Evolutionary conservation across 1,139 yeast species (phyloP).

Genomic region (Taphrina populina): DNA sequence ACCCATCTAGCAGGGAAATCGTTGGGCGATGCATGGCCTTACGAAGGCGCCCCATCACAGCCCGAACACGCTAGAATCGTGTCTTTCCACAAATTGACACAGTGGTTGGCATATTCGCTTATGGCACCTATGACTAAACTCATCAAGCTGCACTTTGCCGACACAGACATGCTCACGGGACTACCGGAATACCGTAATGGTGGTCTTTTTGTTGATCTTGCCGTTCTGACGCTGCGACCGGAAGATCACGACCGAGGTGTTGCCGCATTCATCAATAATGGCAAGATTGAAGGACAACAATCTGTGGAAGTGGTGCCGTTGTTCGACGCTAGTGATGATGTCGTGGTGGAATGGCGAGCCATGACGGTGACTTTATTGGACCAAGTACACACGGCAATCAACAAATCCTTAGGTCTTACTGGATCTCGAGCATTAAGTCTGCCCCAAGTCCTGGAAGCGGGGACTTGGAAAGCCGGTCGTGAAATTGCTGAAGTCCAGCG

Average conservation of each 20-base stretch:
- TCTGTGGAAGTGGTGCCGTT: conserved; percentile 49
- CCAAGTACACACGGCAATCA: conserved; percentile 52
- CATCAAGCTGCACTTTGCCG: conserved; percentile 49
- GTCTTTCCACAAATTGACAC: conserved; percentile 62
- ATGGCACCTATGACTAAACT: conserved; percentile 53
- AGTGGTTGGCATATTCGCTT: conserved; percentile 62
- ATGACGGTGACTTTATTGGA: conserved; percentile 58
- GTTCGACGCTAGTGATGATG: conserved; percentile 55
- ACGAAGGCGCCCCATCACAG: conserved; percentile 44
- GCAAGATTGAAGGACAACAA: conserved; percentile 40
- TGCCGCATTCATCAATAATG: conserved; percentile 40
- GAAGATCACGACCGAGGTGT: conserved; percentile 47
- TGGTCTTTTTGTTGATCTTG: conserved; percentile 58
- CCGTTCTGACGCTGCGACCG: conserved; percentile 52
- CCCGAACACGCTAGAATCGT: conserved; percentile 48
- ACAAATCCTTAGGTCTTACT: conserved; percentile 47
- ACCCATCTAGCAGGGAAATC: conserved; percentile 52
- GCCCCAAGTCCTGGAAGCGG: conserved; percentile 63
- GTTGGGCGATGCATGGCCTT: conserved; percentile 61
- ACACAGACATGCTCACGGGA: conserved; percentile 55
- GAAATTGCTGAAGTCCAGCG: conserved; percentile 54
- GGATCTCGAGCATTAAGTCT: conserved; percentile 46
- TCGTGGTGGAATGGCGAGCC: conserved; percentile 65
- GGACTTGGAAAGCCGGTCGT: conserved; percentile 64
- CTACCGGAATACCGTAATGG: conserved; percentile 66